A percentile compares a stretch with the other conserved stretches of the same genome.
These are phyloP conservation scores for Leccinum disarticulatum DNA, from an alignment of 768 basidiomycete genomes.

Conservation along the genomic window DNA sequence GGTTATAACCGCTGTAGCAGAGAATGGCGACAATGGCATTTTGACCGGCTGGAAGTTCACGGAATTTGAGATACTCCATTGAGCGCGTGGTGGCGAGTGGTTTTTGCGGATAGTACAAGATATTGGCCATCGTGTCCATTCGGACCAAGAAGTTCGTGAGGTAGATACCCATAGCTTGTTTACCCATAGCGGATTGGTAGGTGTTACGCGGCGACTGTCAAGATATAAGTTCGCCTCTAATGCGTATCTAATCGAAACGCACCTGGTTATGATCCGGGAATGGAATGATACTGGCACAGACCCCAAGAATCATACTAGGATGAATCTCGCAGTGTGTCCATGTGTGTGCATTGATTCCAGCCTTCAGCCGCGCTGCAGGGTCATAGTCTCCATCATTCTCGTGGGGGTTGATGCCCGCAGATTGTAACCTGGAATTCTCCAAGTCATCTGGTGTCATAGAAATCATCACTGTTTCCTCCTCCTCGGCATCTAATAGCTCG, in stretches of 20 bases:
- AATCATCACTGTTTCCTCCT: constrained; percentile 99
- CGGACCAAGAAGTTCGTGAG: constrained; percentile 97
- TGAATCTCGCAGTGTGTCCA: constrained; percentile 99
- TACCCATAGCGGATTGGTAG: constrained; percentile 99
- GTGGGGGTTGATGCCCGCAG: constrained; percentile 55
- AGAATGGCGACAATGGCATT: constrained; percentile 98
- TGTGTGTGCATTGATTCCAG: constrained; percentile 79
- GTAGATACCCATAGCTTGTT: constrained; percentile 99
- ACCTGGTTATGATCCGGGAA: constrained; percentile 99
- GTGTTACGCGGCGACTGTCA: constrained; percentile 96
- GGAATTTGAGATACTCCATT: constrained; percentile 99
- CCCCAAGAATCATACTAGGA: constrained; percentile 97
- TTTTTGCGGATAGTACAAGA: constrained; percentile 98
- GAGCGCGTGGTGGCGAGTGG: constrained; percentile 97
- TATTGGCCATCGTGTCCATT: constrained; percentile 99
- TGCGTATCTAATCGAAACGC: constrained; percentile 26
- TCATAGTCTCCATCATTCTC: constrained; percentile 75
- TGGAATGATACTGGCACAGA: constrained; percentile 98
- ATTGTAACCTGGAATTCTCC: constrained; percentile 74
- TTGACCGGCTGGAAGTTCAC: constrained; percentile 97
- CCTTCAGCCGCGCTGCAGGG: constrained; percentile 85
- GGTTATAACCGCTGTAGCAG: constrained; percentile 99
- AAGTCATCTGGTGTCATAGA: constrained; percentile 98
- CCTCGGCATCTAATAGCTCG: constrained; percentile 95
- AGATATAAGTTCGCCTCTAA: constrained; percentile 5